Evolutionary conservation across 257 asterid species (phyloP).

Genomic region (Paraleonurus japonicus): DNA sequence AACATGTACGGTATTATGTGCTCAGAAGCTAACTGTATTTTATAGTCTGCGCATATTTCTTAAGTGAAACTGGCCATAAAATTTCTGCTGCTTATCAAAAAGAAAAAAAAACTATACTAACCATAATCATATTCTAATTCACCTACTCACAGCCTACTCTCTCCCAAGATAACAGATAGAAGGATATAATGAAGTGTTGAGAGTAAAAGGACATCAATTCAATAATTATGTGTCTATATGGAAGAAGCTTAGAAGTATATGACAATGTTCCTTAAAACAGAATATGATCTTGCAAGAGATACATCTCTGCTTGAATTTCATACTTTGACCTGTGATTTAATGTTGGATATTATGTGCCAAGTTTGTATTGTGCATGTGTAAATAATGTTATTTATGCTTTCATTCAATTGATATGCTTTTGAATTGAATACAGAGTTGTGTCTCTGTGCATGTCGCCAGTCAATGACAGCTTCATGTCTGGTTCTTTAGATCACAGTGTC

Average conservation of each 20-base stretch:
- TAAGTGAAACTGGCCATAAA: neutral
- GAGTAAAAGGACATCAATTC: neutral
- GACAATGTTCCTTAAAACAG: neutral
- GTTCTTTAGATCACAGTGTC: slow-evolving; percentile 93
- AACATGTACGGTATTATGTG: neutral
- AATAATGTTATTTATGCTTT: slow-evolving; percentile 4
- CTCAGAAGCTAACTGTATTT: neutral
- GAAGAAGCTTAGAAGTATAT: neutral
- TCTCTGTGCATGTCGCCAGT: slow-evolving; percentile 96
- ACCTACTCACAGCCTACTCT: neutral
- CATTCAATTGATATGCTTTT: slow-evolving; percentile 10
- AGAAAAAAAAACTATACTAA: neutral
- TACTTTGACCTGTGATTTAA: neutral
- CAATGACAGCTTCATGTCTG: slow-evolving; percentile 94
- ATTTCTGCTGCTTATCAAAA: too few relatives aligned
- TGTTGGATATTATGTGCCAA: neutral
- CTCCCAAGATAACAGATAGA: neutral
- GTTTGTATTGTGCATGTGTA: neutral
- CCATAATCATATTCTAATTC: neutral
- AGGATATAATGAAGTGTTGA: neutral
- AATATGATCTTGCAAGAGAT: neutral
- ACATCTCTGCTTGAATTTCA: neutral
- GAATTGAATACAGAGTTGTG: slow-evolving; percentile 62
- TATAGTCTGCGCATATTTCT: neutral
- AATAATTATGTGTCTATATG: neutral